phyloP scores from a whole-genome alignment of 163 green algal species.

The Scenedesmus sp. region DNA sequence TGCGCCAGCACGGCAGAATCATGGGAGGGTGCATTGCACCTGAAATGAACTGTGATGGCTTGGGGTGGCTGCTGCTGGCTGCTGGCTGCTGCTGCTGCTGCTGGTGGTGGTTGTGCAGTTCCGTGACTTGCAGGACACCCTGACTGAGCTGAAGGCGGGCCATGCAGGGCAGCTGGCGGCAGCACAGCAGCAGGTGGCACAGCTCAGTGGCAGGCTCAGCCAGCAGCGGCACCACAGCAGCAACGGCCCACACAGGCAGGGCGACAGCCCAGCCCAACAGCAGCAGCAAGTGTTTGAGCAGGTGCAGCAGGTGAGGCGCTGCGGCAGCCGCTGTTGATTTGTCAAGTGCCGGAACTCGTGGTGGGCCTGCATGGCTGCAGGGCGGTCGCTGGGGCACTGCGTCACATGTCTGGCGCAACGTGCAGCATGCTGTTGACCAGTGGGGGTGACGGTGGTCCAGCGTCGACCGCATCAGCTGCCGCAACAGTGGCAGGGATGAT shows the following conservation, averaged over 20 bases:
- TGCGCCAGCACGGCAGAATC: not conserved
- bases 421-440: too few species aligned
- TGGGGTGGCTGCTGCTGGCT: not conserved
- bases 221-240: not conserved
- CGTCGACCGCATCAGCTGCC: not conserved
- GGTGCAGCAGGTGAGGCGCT: not conserved
- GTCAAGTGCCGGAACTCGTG: too few species aligned
- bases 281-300: not conserved
- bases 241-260: not conserved
- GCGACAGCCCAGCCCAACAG: not conserved
- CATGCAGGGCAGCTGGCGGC: conserved; percentile 3
- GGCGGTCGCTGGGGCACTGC: too few species aligned
- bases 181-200: conserved; percentile 19
- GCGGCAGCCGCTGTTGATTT: too few species aligned
- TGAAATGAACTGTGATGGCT: not conserved
- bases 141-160: conserved; percentile 7
- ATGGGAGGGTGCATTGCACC: not conserved
- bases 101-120: not conserved
- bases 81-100: not conserved
- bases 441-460: too few species aligned
- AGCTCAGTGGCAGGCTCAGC: not conserved
- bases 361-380: not conserved
- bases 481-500: not conserved
- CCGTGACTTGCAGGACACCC: not conserved
- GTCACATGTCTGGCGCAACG: too few species aligned